Base-by-base conservation (phyloP, 2,329 filamentous ascomycete genomes). In the Cladosporium sp. region DNA sequence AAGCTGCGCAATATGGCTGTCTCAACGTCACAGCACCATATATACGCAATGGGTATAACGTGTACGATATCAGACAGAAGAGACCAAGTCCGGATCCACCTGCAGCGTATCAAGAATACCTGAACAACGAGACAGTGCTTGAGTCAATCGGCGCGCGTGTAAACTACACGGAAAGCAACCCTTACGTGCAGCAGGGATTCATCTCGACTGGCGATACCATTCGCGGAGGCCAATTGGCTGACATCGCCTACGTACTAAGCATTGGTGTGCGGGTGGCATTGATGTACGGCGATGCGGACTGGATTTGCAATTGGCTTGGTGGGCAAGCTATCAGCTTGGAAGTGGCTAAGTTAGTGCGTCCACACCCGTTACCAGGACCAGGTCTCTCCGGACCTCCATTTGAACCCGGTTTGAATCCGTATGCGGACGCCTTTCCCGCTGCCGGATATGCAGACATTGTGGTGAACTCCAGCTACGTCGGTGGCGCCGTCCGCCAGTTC, bases 391-490 rank as follows among this genome's bases (percentile, higher is more conserved):
- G 21, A 29, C 29, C 31, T 16, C 67, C 71, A 23, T 60, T 66
- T 18, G 71, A 77, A 21, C 23, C 56, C 11, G 28, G 35, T 10
- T 46, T 37, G n/a, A 59, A 35, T 10, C 56, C 37, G 6, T 87
- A 89, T 68, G 77, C 81, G 0, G 76, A 78, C 1, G 77, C 79
- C 31, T 95, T 94, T 74, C 79, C 83, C 1, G 76, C 80, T 0
- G 88, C 91, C 0, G 91, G 91, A 0, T 95, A 95, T 74, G 85
- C 87, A 0, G 86, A 89, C 16, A 87, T 95, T 68, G 80, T 88
- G 14, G 87, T 91, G 49, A 91, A 92, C 73, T 83, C 82, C 29
- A 82, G 84, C 7, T 89, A 90, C 77, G 86, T 88, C 73, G 91
- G 86, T 61, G 92, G 91, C 23, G 85, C 86, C 65, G 91, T 92